Evolutionary conservation across 169 alveolate species (phyloP).

Genomic region (Amoebophrya sp.): DNA sequence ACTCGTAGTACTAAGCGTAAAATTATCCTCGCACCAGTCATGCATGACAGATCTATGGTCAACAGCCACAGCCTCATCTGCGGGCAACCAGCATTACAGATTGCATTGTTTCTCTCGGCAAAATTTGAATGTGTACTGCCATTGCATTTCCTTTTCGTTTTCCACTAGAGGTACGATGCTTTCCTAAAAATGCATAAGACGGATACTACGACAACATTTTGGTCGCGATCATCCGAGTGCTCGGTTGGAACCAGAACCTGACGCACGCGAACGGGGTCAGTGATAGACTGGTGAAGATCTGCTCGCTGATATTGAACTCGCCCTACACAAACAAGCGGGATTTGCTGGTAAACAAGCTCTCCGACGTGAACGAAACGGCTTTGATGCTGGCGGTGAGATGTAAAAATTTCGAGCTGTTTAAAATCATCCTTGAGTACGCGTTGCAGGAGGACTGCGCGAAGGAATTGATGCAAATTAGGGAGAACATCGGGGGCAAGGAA

Average conservation of each 20-base stretch:
- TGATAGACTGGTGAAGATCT: neutral
- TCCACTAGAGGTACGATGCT: too few species aligned
- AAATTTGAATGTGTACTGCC: too few species aligned
- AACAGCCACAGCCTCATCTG: too few species aligned
- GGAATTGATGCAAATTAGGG: neutral
- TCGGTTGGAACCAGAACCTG: neutral
- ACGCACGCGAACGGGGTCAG: neutral
- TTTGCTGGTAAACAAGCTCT: neutral
- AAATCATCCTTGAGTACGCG: neutral
- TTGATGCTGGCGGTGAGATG: neutral
- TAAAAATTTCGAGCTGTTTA: neutral
- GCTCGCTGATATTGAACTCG: neutral
- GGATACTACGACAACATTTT: conserved; percentile 24
- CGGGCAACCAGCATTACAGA: too few species aligned
- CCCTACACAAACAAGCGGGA: conserved; percentile 4
- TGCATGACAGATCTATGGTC: too few species aligned
- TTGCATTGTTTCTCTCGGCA: too few species aligned
- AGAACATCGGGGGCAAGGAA: neutral
- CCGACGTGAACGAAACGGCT: conserved; percentile 12
- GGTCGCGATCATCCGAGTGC: neutral
- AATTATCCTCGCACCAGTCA: too few species aligned
- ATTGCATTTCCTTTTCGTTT: too few species aligned
- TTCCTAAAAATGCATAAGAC: too few species aligned
- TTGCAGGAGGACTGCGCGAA: neutral
- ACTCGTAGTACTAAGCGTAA: too few species aligned